Evolutionary conservation across 1,284 basidiomycete species (phyloP), one percentile per base, ranked within the genome.

Genomic region (Pseudozyma thailandica): DNA sequence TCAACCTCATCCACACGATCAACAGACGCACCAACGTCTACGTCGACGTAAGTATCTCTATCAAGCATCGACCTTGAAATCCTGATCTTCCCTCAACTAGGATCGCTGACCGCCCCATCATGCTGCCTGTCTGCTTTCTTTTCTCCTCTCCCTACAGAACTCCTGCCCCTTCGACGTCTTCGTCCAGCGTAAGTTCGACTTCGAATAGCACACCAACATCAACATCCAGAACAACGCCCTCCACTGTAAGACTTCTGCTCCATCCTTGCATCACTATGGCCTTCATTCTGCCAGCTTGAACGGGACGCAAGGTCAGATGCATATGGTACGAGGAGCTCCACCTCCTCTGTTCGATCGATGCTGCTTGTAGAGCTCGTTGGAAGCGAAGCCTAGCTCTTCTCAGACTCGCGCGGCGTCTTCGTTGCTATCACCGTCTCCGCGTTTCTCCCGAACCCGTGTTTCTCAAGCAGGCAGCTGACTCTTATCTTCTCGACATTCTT

Each of bases 171-270:
- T 50, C 57, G 31, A 43, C 48, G 25, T 52, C 60, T 8, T 57
- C 65, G 62, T 61, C 50, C 26, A 72, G 47, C 31, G 62, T 66
- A 72, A 72, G 62, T 66, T 66, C 69, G 57, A 49, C 53, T 16
- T 62, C 69, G 12, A 50, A 49, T 15, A 26, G 45, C 8, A 25
- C 55, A 42, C 18, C 46, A 21, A 46, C 50, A 20, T 33, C 50
- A 44, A 57, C 65, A 43, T 62, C 58, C 54, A 48, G 60, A 33
- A 57, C 54, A 33, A 13, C n/a, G 21, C 44, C 60, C 33, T 48
- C 66, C 28, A 55, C 50, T 53, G 66, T 70, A 70, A 70, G 66
- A 52, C 53, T 30, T 43, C 23, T 35, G 43, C 49, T 39, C 49
- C 52, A 31, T 49, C 47, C 52, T 48, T 55, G 57, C 63, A 48